These are phyloP conservation scores for Tephrocybe sp. DNA, from an alignment of 768 basidiomycete genomes.

Conservation along the genomic window DNA sequence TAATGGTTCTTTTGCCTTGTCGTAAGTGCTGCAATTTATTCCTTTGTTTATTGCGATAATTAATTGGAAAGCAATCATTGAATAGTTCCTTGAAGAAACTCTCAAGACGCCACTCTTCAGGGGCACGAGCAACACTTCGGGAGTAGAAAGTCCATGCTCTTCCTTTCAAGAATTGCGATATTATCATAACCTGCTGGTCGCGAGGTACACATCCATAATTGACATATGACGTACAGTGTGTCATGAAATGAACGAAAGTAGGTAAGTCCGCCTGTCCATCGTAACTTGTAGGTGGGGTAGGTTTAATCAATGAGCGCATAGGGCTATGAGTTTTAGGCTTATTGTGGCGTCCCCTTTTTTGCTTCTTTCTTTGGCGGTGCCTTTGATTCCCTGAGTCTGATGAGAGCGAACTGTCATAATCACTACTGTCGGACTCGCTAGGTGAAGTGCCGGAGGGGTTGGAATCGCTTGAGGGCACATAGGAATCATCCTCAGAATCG, in stretches of 20 bases:
- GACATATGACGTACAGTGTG: slow-evolving; percentile 14
- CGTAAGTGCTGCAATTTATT: slow-evolving; percentile 16
- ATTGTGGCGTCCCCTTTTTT: too few species aligned
- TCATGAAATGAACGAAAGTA: slow-evolving; percentile 16
- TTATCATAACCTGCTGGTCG: neutral
- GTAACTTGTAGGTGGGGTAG: slow-evolving; percentile 17
- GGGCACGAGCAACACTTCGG: neutral
- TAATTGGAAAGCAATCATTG: slow-evolving; percentile 10
- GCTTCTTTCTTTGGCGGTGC: neutral
- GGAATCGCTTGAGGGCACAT: too few species aligned
- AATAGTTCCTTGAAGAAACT: slow-evolving; percentile 8
- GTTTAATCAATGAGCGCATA: slow-evolving; percentile 15
- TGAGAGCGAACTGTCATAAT: neutral
- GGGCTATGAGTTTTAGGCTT: too few species aligned
- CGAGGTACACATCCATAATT: slow-evolving; percentile 4
- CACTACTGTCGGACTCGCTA: neutral
- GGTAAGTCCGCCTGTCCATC: slow-evolving; percentile 10
- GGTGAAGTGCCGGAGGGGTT: too few species aligned
- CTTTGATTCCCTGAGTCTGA: too few species aligned
- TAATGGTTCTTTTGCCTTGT: slow-evolving; percentile 24
- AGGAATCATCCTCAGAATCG: too few species aligned
- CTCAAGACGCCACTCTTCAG: neutral
- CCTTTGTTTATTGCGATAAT: slow-evolving; percentile 25
- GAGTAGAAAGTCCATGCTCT: slow-evolving; percentile 3
- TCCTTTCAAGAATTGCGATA: neutral